These are phyloP conservation scores for Paramecium biaurelia DNA, from an alignment of 73 alveolate genomes.

Conservation along the genomic window DNA sequence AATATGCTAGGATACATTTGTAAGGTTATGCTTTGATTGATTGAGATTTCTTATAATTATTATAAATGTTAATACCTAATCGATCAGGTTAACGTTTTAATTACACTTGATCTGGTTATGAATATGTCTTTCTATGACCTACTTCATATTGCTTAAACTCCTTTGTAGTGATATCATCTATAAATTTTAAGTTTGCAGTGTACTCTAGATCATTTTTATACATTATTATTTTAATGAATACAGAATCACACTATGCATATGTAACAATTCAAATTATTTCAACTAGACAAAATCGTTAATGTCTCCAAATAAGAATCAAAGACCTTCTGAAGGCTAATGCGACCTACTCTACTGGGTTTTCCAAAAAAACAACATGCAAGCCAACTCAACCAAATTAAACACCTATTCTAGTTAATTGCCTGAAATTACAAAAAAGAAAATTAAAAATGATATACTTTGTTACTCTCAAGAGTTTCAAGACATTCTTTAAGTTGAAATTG, in stretches of 20 bases:
- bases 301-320: not conserved
- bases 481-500: constrained; percentile 33
- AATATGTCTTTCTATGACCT: not conserved
- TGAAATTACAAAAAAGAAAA: not conserved
- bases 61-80: not conserved
- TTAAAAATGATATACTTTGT: not conserved
- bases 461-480: constrained; percentile 51
- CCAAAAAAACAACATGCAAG: constrained; percentile 1
- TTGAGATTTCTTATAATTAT: not conserved
- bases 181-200: not conserved
- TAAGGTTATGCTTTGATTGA: not conserved
- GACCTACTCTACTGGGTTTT: constrained; percentile 4
- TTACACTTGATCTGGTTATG: not conserved
- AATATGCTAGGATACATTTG: constrained; percentile 3
- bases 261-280: constrained; percentile 10
- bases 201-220: not conserved
- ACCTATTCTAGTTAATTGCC: constrained; percentile 7
- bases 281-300: not conserved
- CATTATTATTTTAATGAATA: not conserved
- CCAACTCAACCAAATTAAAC: not conserved
- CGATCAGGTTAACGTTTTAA: not conserved
- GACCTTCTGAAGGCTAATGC: not conserved
- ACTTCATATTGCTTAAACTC: not conserved
- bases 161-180: not conserved
- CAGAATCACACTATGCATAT: constrained; percentile 27